Base-by-base conservation (phyloP, 306 rosid genomes). In the Citrullus colocynthis region DNA sequence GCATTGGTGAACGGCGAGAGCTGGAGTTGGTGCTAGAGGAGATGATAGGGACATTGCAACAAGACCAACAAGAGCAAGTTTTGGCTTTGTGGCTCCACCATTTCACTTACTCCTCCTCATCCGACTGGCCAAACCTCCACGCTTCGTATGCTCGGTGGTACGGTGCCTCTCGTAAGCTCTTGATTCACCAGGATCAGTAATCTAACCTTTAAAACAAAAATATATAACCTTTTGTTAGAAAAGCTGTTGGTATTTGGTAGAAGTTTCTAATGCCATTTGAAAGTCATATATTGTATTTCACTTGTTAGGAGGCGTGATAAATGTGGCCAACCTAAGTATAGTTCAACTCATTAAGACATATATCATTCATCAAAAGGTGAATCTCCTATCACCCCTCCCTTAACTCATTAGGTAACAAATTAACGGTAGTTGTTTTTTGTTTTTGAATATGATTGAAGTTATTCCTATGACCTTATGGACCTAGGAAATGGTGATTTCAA, bases 81-180 rank as follows among this genome's bases (percentile, higher is more conserved):
- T 78, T 93, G n/a, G 78, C 90, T 36, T 70, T 91, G 6, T 93
- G 98, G 98, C 96, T 93, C 12, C 93, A 91, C 75, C 91, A 93
- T 77, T 93, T 86, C 81, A 91, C 98, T 9, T 82, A 21, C 37
- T 86, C 82, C 36, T 62, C 88, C 4, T 88, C 89, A 70, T 85
- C 93, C 37, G 98, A 93, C 39, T 91, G 98, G 98, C 98, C 98
- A 3, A 86, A 89, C 76, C 93, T 93, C 82, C 88, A 83, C 42
- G 81, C 88, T 36, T 88, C 89, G 55, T 93, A 88, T 78, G 54
- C 86, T 65, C 86, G 89, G 24, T 93, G 96, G 96, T 93, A 93
- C 79, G 77, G 57, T 52, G 71, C 88, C 32, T 86, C 93, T 45
- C 88, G 96, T 45, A 84, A 79, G 82, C 91, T 85, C 52, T 83